Evolutionary conservation across 805 yeast genomes (phyloP), one percentile per base, ranked within the genome.

Genomic region (Cyberlindnera amylophila): DNA sequence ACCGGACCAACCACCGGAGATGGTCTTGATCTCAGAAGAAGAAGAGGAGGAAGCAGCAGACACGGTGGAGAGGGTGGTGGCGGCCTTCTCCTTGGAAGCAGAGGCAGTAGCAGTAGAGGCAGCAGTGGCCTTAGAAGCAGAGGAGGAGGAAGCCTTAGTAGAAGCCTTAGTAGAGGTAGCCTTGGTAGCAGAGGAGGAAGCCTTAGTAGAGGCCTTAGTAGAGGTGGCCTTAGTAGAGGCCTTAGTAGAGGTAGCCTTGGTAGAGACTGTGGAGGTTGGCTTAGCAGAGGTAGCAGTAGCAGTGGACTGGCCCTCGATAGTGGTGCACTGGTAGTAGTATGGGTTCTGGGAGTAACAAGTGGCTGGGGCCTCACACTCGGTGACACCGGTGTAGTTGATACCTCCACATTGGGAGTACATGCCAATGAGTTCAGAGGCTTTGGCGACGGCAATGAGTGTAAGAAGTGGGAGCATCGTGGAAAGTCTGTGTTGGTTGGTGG

Each of bases 241-340:
- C n/a, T 29, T 14, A 19, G 38, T 15, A 16, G 43, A 6, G 11
- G 38, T 7, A 16, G n/a, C 21, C 3, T 8, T 5, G 17, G 32
- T 14, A 11, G 45, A 7, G 13, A 27, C 17, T 12, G 34, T 24
- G 21, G 24, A 13, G 26, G 36, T 30, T 16, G 32, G 14, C n/a
- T n/a, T 15, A 27, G 37, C 23, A 17, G 34, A 15, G 13, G 33
- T 15, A 32, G 36, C 34, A 18, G 34, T 28, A 1, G 12, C 34
- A 18, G 34, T 11, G 8, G 35, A 12, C 9, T 14, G n/a, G 17
- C 26, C 26, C 11, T 23, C 19, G 27, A 38, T 32, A 21, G 42
- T 39, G 30, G 45, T 41, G 47, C 63, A 60, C 39, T 57, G 63
- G 45, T 46, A 53, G 44, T 57, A 59, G 50, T 37, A 57, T 24